phyloP scores from a whole-genome alignment of 371 early-diverging fungal genomes.

The Apophysomyces trapeziformis region DNA sequence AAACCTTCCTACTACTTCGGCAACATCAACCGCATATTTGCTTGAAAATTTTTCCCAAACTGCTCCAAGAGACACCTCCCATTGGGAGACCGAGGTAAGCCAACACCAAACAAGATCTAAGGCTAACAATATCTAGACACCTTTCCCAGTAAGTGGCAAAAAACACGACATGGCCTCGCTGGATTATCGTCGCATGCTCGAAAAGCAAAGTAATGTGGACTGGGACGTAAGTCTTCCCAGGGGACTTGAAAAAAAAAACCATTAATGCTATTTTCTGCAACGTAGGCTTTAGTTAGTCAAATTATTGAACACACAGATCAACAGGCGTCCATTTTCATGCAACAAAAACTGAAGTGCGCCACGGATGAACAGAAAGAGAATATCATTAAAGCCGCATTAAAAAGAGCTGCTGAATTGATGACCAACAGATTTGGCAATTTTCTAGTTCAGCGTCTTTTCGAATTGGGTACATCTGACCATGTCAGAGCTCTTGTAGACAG shows the following conservation, averaged over 20 bases:
- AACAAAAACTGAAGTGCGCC: slow-evolving; percentile 71
- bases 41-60: not conserved
- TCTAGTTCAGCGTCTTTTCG: slow-evolving; percentile 73
- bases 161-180: not conserved
- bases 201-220: slow-evolving; percentile 33
- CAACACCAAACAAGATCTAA: not conserved
- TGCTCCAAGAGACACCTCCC: not conserved
- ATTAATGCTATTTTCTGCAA: not conserved
- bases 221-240: slow-evolving; percentile 32
- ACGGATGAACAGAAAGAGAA: slow-evolving; percentile 54
- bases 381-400: slow-evolving; percentile 65
- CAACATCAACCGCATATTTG: not conserved
- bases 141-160: slow-evolving; percentile 1
- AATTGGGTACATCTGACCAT: slow-evolving; percentile 67
- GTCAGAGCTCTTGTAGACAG: slow-evolving; percentile 55
- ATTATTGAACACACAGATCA: slow-evolving; percentile 78
- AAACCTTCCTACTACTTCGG: not conserved
- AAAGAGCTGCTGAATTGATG: slow-evolving; percentile 64
- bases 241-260: no score
- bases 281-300: slow-evolving; percentile 58
- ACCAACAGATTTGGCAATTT: slow-evolving; percentile 84
- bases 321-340: slow-evolving; percentile 75
- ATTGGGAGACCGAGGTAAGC: slow-evolving; percentile 17
- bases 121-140: not conserved
- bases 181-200: slow-evolving; percentile 35